A percentile compares a stretch with the other conserved stretches of the same genome.
Conservation (phyloP, 139 green algal species). For the Tetraselmis chui region DNA sequence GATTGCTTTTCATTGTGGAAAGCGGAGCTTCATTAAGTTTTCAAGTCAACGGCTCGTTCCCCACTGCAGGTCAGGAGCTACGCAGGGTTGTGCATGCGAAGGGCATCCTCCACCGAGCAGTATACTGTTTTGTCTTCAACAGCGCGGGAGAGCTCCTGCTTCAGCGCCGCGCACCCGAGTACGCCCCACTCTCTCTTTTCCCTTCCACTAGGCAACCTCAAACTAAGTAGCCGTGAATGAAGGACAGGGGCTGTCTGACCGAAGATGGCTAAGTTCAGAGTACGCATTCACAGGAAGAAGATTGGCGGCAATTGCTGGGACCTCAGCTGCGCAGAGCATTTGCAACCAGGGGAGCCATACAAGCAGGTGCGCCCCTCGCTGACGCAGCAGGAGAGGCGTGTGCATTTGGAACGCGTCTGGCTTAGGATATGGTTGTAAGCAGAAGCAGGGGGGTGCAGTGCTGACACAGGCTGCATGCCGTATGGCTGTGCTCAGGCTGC, state of each 20-base stretch:
- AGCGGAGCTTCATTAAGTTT: too few relatives aligned
- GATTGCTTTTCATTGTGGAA: too few relatives aligned
- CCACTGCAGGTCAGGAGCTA: background rate
- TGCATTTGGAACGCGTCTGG: too few relatives aligned
- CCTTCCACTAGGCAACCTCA: background rate
- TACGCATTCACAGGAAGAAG: conserved; percentile 2
- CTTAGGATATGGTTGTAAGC: too few relatives aligned
- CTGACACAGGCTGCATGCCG: background rate
- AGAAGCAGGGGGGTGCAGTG: background rate
- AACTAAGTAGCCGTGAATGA: too few relatives aligned
- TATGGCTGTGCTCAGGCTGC: background rate
- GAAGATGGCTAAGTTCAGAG: too few relatives aligned
- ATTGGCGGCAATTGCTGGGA: conserved; percentile 3
- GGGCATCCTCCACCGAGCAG: conserved; percentile 1
- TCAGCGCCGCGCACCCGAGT: background rate
- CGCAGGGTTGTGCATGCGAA: background rate
- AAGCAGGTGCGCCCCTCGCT: background rate
- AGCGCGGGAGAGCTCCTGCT: conserved; percentile 1
- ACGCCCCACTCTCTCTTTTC: background rate
- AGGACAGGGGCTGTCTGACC: too few relatives aligned
- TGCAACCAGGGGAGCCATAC: conserved; percentile 8
- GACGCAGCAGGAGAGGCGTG: too few relatives aligned
- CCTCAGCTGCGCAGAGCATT: conserved; percentile 5
- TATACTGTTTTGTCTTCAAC: conserved; percentile 7
- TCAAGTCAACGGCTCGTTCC: too few relatives aligned